A percentile compares a stretch with the other conserved stretches of the same genome.
These are phyloP conservation scores for Coemansia sp. DNA, from an alignment of 192 early-diverging fungal species.

Conservation along the genomic window DNA sequence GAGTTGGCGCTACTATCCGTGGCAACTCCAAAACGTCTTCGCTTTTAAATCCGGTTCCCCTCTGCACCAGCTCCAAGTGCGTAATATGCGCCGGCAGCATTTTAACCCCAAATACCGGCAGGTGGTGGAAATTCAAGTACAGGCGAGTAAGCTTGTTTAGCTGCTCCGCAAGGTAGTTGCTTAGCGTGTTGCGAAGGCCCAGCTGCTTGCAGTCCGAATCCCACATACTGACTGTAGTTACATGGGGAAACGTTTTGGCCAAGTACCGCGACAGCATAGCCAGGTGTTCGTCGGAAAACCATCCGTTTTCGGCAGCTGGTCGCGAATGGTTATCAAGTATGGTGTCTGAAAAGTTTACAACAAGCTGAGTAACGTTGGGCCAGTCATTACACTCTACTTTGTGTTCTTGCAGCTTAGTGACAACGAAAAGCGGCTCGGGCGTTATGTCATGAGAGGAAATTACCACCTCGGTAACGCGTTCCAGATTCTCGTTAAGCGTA, in stretches of 20 bases:
- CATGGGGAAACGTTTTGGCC: constrained; percentile 7
- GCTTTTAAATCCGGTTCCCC: constrained; percentile 13
- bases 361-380: not conserved
- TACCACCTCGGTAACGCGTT: too few relatives aligned
- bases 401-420: too few relatives aligned
- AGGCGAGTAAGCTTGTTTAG: constrained; percentile 16
- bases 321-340: constrained; percentile 23
- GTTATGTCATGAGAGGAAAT: too few relatives aligned
- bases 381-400: too few relatives aligned
- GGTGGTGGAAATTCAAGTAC: constrained; percentile 21
- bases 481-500: too few relatives aligned
- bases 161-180: constrained; percentile 18
- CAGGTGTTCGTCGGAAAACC: constrained; percentile 37
- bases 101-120: constrained; percentile 45
- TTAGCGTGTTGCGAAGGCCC: constrained; percentile 31
- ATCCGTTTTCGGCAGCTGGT: constrained; percentile 11
- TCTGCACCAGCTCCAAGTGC: constrained; percentile 16
- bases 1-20: constrained; percentile 23
- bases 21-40: constrained; percentile 40
- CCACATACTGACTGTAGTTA: constrained; percentile 24
- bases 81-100: constrained; percentile 38
- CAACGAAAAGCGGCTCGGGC: too few relatives aligned
- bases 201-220: constrained; percentile 27
- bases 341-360: constrained; percentile 29
- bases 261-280: constrained; percentile 17